phyloP scores from a whole-genome alignment of 78 protist genomes.

The Guillardia theta region DNA sequence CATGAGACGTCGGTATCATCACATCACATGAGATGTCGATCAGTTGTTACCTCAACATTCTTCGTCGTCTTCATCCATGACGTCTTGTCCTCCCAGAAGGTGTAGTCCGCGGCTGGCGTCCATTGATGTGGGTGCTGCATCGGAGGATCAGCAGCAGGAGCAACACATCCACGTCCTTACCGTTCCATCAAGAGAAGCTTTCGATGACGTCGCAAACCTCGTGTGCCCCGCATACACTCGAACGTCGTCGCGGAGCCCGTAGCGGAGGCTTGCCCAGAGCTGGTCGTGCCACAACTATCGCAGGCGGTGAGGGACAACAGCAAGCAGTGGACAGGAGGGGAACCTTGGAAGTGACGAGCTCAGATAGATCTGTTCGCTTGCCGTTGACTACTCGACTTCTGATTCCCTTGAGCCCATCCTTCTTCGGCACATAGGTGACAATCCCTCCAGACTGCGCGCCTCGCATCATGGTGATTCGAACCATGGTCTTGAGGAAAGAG shows the following conservation, averaged over 20 bases:
- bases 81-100: too few species aligned
- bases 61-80: too few species aligned
- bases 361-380: conserved; percentile 22
- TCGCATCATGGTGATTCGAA: conserved; percentile 33
- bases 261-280: not conserved
- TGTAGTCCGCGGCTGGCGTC: not conserved
- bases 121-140: not conserved
- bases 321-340: too few species aligned
- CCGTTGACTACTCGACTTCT: conserved; percentile 24
- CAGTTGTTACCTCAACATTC: too few species aligned
- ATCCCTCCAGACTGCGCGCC: conserved; percentile 43
- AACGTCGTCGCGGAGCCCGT: not conserved
- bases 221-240: conserved; percentile 9
- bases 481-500: not conserved
- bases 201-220: conserved; percentile 36
- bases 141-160: too few species aligned
- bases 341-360: not conserved
- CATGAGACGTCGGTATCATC: too few species aligned
- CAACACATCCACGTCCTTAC: too few species aligned
- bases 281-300: not conserved
- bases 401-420: not conserved
- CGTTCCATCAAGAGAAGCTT: not conserved
- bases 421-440: not conserved
- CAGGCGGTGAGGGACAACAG: too few species aligned
- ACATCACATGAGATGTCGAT: too few species aligned